Base-by-base conservation (phyloP, 2,329 filamentous ascomycete species). In the Cyphellophora attinorum region DNA sequence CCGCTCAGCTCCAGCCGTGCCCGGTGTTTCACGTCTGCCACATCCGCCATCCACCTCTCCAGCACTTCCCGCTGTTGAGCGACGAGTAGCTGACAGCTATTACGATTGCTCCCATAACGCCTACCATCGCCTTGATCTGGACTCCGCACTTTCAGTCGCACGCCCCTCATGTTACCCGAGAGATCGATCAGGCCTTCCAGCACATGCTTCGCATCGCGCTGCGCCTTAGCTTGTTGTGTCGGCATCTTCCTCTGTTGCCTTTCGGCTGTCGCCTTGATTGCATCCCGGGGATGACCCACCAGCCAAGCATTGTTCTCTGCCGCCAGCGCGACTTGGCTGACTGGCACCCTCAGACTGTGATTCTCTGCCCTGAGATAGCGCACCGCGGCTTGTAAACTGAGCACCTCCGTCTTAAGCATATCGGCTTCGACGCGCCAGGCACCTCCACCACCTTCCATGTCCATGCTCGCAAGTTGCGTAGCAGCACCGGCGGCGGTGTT, bases 361-460 rank as follows among this genome's bases (percentile, higher is more conserved):
- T 62, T 65, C 33, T 67, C 63, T 34, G 61, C 57, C 19, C 61
- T 60, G 5, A 66, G 48, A 46, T 59, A 65, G 31, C 63, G 60
- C 5, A 66, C 58, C 2, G 62, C 60, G n/a, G 61, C 56, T 51
- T 65, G 61, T 10, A 67, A 55, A 41, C 53, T 59, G 33, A 50
- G 49, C 13, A 66, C 56, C 40, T 67, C 63, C 11, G 56, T 49
- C 17, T 38, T 39, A 19, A 48, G 42, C 19, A 38, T 33, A 17
- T 48, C 41, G 3, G 39, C 31, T 32, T 47, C 43, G 3, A 38
- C 41, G 15, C 41, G 42, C 12, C 61, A 57, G 16, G 63, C 55
- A 33, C 53, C 48, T 39, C 62, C 61, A n/a, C 54, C 55, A 51
- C 61, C 57, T 12, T 59, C 51, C 5, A 56, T 58, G 13, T 63